phyloP scores from a whole-genome alignment of 2,329 filamentous ascomycete genomes.

The Ceratocystis lukuohia region DNA sequence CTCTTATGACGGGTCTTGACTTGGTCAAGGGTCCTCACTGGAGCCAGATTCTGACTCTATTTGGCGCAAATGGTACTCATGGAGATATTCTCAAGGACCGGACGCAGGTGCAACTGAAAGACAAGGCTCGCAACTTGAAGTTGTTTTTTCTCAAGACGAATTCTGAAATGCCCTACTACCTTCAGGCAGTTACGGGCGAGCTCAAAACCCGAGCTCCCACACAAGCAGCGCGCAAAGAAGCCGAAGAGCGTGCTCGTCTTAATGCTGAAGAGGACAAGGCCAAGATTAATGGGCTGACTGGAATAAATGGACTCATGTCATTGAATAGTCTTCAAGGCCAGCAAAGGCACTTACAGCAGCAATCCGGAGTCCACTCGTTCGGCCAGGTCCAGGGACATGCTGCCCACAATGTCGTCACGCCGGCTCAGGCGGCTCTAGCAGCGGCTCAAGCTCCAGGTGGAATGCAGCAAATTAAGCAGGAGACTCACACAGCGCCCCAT shows the following conservation, averaged over 20 bases:
- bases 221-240: constrained; percentile 55
- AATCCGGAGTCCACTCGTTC: constrained; percentile 25
- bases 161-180: constrained; percentile 77
- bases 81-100: constrained; percentile 76
- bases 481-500: constrained; percentile 12
- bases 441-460: background rate
- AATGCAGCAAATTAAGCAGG: constrained; percentile 4
- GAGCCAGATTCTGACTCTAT: constrained; percentile 80
- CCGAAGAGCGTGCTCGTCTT: constrained; percentile 47
- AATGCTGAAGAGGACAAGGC: constrained; percentile 48
- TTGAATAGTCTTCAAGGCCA: constrained; percentile 20
- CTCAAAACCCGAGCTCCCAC: constrained; percentile 72
- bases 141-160: constrained; percentile 85
- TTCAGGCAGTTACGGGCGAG: constrained; percentile 80
- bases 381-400: constrained; percentile 24
- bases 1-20: constrained; percentile 76
- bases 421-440: constrained; percentile 20
- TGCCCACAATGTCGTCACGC: constrained; percentile 22
- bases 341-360: constrained; percentile 22
- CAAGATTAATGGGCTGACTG: constrained; percentile 41
- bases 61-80: constrained; percentile 64
- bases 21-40: constrained; percentile 83
- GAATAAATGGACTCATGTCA: constrained; percentile 16
- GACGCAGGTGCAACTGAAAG: constrained; percentile 83
- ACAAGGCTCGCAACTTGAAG: constrained; percentile 82